Percentiles rank a stretch among this genome's conserved stretches.
phyloP scores from a whole-genome alignment of 2,329 filamentous ascomycete genomes.

The Venturia pyrina region DNA sequence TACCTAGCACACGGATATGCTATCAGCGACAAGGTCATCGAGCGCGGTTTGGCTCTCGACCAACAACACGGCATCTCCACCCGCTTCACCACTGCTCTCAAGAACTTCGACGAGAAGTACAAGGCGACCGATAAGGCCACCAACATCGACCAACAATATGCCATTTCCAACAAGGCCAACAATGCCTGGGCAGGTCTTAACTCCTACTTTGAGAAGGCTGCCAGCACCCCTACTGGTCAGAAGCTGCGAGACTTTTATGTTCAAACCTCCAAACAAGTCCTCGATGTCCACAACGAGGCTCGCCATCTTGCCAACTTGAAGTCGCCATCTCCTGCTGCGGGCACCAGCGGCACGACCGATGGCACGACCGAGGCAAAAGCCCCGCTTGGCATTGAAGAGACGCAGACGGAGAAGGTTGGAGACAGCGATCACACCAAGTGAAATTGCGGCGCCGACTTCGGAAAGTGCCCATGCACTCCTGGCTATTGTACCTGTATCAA shows the following conservation, averaged over 20 bases:
- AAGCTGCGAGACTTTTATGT: constrained; percentile 83
- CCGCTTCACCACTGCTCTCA: constrained; percentile 68
- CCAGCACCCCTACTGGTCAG: constrained; percentile 77
- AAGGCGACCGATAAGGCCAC: constrained; percentile 80
- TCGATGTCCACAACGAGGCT: constrained; percentile 90
- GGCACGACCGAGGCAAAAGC: constrained; percentile 24
- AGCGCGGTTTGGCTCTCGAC: constrained; percentile 79
- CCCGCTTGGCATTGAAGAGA: constrained; percentile 24
- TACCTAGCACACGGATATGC: constrained; percentile 80
- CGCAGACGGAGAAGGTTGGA: constrained; percentile 27
- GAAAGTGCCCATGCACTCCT: constrained; percentile 35
- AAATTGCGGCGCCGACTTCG: constrained; percentile 35
- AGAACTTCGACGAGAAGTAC: constrained; percentile 72
- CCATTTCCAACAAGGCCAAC: constrained; percentile 63
- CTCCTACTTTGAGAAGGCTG: constrained; percentile 92
- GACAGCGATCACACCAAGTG: constrained; percentile 35
- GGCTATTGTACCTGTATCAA: constrained; percentile 38
- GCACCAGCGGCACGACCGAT: constrained; percentile 37
- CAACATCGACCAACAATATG: constrained; percentile 75
- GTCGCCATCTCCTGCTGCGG: constrained; percentile 45
- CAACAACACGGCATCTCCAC: constrained; percentile 75
- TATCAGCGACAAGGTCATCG: constrained; percentile 65
- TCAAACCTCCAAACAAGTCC: constrained; percentile 74
- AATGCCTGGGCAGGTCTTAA: constrained; percentile 57
- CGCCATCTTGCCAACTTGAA: constrained; percentile 81